A percentile compares a stretch with the other conserved stretches of the same genome.
Evolutionary conservation across 2,329 filamentous ascomycete genomes (phyloP).

Genomic region (Chaetomiaceae sp.): DNA sequence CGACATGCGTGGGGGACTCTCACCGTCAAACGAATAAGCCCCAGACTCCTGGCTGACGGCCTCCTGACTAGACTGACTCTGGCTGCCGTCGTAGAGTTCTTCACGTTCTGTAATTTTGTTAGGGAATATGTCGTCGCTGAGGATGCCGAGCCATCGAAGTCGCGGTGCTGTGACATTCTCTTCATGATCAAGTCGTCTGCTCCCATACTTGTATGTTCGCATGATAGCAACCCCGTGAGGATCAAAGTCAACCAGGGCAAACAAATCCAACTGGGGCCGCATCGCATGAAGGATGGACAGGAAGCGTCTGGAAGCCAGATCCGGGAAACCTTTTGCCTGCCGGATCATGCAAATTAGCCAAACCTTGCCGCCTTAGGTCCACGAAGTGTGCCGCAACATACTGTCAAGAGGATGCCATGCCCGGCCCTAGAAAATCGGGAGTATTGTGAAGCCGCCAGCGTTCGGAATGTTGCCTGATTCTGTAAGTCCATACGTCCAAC

Average conservation of each 20-base stretch:
- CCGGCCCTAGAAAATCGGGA: constrained; percentile 47
- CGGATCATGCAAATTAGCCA: not conserved
- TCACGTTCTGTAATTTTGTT: not conserved
- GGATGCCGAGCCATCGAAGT: constrained; percentile 63
- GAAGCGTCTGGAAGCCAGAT: constrained; percentile 65
- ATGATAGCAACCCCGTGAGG: constrained; percentile 72
- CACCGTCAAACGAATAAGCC: constrained; percentile 14
- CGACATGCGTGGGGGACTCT: not conserved
- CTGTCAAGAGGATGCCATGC: constrained; percentile 65
- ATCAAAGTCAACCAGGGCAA: constrained; percentile 68
- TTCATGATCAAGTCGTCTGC: constrained; percentile 59
- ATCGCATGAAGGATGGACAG: constrained; percentile 49
- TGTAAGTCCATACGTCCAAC: constrained; percentile 21
- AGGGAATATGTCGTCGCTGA: constrained; percentile 38
- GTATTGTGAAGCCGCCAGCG: constrained; percentile 54
- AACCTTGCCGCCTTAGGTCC: not conserved
- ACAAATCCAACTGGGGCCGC: constrained; percentile 51
- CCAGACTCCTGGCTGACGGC: constrained; percentile 19
- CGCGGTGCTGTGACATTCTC: constrained; percentile 44
- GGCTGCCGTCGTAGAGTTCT: not conserved
- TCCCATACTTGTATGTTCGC: constrained; percentile 68
- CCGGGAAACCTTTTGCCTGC: constrained; percentile 78
- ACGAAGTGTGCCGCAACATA: constrained; percentile 35
- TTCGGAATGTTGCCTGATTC: constrained; percentile 67
- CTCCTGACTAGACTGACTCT: constrained; percentile 17